These are phyloP conservation scores for Boletus rubescentipes DNA, from an alignment of 768 basidiomycete species.

Conservation along the genomic window DNA sequence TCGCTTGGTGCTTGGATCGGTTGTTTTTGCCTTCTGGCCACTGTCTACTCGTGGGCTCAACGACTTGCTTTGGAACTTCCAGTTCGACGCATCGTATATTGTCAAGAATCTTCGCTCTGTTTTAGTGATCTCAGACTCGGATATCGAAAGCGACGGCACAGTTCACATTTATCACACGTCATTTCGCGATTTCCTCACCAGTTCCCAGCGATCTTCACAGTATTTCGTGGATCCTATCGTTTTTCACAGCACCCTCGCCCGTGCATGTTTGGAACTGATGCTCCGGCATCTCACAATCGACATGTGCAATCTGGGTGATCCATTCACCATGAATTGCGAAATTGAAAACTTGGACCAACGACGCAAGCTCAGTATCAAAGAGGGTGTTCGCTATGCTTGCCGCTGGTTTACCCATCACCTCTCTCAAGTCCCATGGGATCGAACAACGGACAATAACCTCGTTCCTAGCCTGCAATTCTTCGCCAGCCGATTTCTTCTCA, in stretches of 20 bases:
- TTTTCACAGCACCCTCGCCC: constrained; percentile 15
- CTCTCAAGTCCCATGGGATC: constrained; percentile 9
- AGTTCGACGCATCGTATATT: constrained; percentile 9
- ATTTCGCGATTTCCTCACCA: constrained; percentile 22
- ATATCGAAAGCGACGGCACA: constrained; percentile 3
- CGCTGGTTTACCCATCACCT: constrained; percentile 22
- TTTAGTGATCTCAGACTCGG: constrained; percentile 9
- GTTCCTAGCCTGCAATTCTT: constrained; percentile 11
- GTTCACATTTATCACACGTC: constrained; percentile 22
- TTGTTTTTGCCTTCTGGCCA: constrained; percentile 16
- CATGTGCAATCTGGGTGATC: constrained; percentile 15
- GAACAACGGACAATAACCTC: constrained; percentile 1
- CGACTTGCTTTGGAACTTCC: constrained; percentile 6
- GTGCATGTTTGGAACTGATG: constrained; percentile 18
- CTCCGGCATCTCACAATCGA: constrained; percentile 10
- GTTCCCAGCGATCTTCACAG: constrained; percentile 10
- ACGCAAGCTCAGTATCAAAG: constrained; percentile 12
- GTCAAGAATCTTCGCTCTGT: constrained; percentile 16
- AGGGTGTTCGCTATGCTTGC: constrained; percentile 19
- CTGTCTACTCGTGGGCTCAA: constrained; percentile 15
- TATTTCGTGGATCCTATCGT: constrained; percentile 12
- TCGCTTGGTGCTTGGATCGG: constrained; percentile 7
- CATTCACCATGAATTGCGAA: constrained; percentile 12
- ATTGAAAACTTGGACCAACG: constrained; percentile 11
- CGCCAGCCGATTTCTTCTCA: constrained; percentile 6